Conservation (phyloP, 441 rosid species). For the Metrosideros polymorpha region DNA sequence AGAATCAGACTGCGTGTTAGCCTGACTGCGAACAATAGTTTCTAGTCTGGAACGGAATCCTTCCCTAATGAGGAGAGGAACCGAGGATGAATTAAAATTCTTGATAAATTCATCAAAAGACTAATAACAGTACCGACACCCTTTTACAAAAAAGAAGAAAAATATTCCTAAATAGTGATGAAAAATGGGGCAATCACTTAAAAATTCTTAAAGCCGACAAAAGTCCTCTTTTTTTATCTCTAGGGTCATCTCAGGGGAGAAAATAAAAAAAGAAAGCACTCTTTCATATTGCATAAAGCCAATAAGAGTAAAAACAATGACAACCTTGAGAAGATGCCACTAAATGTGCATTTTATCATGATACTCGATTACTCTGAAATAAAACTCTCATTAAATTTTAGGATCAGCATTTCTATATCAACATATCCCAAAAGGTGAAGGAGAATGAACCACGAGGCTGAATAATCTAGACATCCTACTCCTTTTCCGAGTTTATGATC, state of each 20-base stretch:
- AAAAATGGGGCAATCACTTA: neutral
- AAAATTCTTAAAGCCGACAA: neutral
- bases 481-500: neutral
- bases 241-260: neutral
- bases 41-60: constrained; percentile 84
- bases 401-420: neutral
- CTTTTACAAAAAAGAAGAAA: neutral
- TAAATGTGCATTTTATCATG: neutral
- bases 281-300: neutral
- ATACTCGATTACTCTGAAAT: neutral
- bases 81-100: neutral
- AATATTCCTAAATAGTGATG: neutral
- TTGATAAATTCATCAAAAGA: neutral
- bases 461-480: neutral
- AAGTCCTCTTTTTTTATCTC: neutral
- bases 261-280: neutral
- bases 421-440: neutral
- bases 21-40: constrained; percentile 60
- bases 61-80: constrained; percentile 43
- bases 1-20: constrained; percentile 39
- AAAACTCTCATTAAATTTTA: neutral
- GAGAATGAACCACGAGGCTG: neutral
- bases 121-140: neutral
- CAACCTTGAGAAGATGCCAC: neutral
- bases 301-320: neutral